A percentile compares a stretch with the other conserved stretches of the same genome.
Evolutionary conservation across 2,329 filamentous ascomycete genomes (phyloP).

Genomic region (Rhexocercosporidium sp.): DNA sequence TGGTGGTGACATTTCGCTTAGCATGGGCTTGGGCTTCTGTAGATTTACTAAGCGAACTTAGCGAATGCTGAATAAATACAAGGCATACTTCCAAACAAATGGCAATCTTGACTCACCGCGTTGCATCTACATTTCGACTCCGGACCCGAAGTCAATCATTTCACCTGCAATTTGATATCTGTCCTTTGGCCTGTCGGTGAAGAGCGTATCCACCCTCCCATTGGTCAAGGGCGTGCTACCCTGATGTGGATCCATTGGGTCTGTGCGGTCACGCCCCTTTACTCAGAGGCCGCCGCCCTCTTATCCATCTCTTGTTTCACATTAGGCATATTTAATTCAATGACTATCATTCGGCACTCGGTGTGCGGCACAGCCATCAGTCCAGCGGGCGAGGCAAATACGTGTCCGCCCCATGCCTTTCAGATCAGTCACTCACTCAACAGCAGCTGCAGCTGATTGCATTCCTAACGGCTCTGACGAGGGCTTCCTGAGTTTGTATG

Average conservation of each 20-base stretch:
- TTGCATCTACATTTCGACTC: no score
- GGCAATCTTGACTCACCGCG: not conserved
- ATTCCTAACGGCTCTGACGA: no score
- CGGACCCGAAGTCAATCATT: not conserved
- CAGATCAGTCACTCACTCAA: no score
- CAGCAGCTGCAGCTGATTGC: no score
- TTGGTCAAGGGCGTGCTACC: not conserved
- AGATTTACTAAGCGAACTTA: no score
- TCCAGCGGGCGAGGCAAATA: no score
- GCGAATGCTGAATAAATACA: slow-evolving; percentile 1
- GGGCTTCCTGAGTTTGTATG: no score
- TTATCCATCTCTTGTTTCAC: not conserved
- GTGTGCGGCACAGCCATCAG: no score
- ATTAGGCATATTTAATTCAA: not conserved
- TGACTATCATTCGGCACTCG: no score
- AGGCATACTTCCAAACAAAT: not conserved
- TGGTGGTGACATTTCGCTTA: not conserved
- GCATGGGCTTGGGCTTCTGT: not conserved
- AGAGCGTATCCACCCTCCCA: not conserved
- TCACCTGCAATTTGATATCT: not conserved
- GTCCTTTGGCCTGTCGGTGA: not conserved
- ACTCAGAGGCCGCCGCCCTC: no score
- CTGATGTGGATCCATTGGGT: not conserved
- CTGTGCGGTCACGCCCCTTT: not conserved
- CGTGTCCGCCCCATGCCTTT: no score